A percentile compares a stretch with the other conserved stretches of the same genome.
Conservation (phyloP, 176 grass and related monocot genomes). For the Musa schizocarpa region DNA sequence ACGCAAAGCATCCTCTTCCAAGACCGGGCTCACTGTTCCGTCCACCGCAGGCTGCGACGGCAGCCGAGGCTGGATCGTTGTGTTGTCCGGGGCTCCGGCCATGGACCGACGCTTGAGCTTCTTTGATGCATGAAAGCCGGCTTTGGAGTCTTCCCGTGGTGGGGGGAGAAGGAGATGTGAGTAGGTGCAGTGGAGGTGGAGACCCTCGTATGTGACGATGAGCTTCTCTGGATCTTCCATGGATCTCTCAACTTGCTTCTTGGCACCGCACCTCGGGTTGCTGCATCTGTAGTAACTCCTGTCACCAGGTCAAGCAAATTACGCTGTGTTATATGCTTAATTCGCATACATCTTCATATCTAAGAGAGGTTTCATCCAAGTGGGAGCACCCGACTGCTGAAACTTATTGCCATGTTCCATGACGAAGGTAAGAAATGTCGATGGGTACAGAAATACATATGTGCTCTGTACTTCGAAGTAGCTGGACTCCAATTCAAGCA, state of each 20-base stretch:
- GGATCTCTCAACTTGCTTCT: constrained; percentile 18
- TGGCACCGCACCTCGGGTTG: constrained; percentile 7
- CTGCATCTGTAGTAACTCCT: constrained; percentile 22
- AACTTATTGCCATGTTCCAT: too few species aligned
- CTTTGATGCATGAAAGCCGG: neutral
- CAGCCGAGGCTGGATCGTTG: neutral
- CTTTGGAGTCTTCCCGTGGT: neutral
- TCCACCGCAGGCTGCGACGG: neutral
- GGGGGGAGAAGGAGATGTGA: constrained; percentile 1
- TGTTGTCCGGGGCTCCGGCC: neutral
- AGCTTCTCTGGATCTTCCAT: constrained; percentile 11
- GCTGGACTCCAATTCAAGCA: neutral
- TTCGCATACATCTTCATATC: neutral
- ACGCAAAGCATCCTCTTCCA: neutral
- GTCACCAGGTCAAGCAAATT: neutral
- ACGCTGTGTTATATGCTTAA: neutral
- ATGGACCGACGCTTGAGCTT: neutral
- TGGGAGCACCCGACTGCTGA: neutral
- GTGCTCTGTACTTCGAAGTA: neutral
- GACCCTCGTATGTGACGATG: constrained; percentile 12
- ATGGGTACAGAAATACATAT: too few species aligned
- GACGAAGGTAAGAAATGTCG: too few species aligned
- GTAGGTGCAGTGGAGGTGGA: constrained; percentile 16
- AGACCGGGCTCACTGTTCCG: neutral
- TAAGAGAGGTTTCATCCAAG: neutral